phyloP scores from a whole-genome alignment of 1,284 basidiomycete species.

The Trichosporon sp. region DNA sequence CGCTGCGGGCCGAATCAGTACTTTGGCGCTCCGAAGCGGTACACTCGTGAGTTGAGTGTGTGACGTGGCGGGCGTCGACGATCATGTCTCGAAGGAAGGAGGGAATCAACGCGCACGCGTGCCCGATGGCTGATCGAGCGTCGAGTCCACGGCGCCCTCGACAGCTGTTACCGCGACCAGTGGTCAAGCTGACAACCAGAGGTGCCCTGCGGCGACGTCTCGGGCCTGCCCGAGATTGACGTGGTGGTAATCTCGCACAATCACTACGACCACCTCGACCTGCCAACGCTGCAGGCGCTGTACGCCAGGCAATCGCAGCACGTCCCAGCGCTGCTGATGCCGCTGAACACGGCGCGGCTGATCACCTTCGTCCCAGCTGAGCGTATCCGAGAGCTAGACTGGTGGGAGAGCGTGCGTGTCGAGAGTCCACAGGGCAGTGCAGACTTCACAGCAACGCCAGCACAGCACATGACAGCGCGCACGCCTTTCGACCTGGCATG shows the following conservation, averaged over 20 bases:
- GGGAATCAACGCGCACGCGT: no score
- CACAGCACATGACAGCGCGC: conserved; percentile 57
- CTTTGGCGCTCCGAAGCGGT: conserved; percentile 56
- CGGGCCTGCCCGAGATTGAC: conserved; percentile 62
- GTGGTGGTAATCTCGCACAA: conserved; percentile 60
- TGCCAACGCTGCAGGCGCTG: conserved; percentile 53
- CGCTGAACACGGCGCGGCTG: conserved; percentile 57
- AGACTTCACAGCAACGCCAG: conserved; percentile 29
- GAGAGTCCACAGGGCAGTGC: conserved; percentile 19
- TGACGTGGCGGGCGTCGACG: no score
- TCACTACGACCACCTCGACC: conserved; percentile 64
- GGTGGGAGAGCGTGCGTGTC: conserved; percentile 55
- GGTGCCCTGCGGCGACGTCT: conserved; percentile 54
- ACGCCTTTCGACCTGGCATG: conserved; percentile 53
- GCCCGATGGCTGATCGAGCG: no score
- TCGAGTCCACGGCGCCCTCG: no score
- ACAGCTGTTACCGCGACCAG: no score
- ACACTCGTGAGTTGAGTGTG: conserved; percentile 55
- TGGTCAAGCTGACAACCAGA: conserved; percentile 42
- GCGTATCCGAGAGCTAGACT: conserved; percentile 60
- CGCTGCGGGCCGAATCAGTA: conserved; percentile 58
- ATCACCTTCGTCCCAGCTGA: conserved; percentile 31
- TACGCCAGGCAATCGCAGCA: conserved; percentile 7
- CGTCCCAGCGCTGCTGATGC: conserved; percentile 57
- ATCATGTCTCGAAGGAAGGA: no score